Percentiles rank a stretch among this genome's conserved stretches.
These are phyloP conservation scores for Venturia aucupariae DNA, from an alignment of 2,329 filamentous ascomycete genomes.

Conservation along the genomic window DNA sequence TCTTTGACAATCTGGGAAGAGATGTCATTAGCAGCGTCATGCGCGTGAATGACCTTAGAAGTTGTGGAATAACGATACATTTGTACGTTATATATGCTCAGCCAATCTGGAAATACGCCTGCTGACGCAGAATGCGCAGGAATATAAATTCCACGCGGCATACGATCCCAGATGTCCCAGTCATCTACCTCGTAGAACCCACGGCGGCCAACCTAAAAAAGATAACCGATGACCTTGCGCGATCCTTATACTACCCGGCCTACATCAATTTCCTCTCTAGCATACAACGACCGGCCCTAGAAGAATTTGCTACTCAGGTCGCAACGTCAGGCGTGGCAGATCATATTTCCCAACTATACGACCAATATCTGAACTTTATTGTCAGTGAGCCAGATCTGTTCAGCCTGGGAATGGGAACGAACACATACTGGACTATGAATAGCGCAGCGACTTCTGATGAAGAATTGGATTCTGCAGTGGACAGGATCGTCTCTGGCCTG, in stretches of 20 bases:
- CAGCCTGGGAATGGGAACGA: constrained; percentile 83
- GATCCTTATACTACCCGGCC: constrained; percentile 81
- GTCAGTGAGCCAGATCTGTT: constrained; percentile 94
- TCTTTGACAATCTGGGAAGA: constrained; percentile 84
- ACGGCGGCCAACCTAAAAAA: constrained; percentile 68
- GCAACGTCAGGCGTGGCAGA: constrained; percentile 78
- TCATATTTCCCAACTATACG: constrained; percentile 82
- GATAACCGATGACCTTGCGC: constrained; percentile 78
- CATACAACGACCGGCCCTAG: constrained; percentile 77
- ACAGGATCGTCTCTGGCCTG: constrained; percentile 88
- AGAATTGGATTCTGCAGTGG: constrained; percentile 76
- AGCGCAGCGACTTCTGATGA: constrained; percentile 85
- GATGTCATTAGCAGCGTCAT: constrained; percentile 97
- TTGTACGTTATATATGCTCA: constrained; percentile 48
- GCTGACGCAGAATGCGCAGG: constrained; percentile 29
- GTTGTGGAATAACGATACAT: constrained; percentile 94
- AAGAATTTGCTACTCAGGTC: constrained; percentile 88
- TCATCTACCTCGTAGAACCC: constrained; percentile 92
- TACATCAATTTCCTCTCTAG: constrained; percentile 97
- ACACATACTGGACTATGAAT: constrained; percentile 94
- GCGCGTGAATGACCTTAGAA: constrained; percentile 82
- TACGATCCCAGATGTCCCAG: constrained; percentile 90
- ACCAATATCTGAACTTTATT: constrained; percentile 96
- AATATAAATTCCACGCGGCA: constrained; percentile 75
- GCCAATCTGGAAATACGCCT: constrained; percentile 21